Base-by-base conservation (phyloP, 1,284 basidiomycete species). In the Apiotrichum domesticum region DNA sequence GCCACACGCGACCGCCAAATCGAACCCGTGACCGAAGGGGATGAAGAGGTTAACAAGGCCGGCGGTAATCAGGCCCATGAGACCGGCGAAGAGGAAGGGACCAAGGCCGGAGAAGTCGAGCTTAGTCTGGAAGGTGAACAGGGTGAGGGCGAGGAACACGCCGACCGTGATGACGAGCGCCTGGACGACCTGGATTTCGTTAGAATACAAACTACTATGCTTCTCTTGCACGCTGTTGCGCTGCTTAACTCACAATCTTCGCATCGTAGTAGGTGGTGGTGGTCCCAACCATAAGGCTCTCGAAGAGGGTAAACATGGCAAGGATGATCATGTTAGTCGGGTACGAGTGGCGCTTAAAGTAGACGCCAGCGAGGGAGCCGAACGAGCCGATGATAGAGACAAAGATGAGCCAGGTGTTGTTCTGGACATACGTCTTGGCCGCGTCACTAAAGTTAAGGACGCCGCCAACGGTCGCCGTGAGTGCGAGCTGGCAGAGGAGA, bases 81-180 rank as follows among this genome's bases (percentile, higher is more conserved):
- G 61, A 7, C 74, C 72, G 8, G 69, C 69, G 61, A 72, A 72
- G 58, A 75, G 66, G 69, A 74, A 69, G 29, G 74, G 70, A 1
- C 65, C 73, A 32, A 75, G 62, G 21, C 68, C 72, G 43, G 70
- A 70, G 61, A 77, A 77, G 70, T 77, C 75, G 52, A 70, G 70
- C 64, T 76, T 77, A 57, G 74, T 74, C 65, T 78, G 76, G 66
- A 77, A 75, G 6, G 81, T 82, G 70, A 82, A 82, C 34, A 82
- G 67, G 0, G 79, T 79, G 29, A 83, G 73, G 21, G 80, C 81
- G 47, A 77, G 63, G 63, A 82, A 82, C 33, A 81, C 75, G 49
- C 79, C 80, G n/a, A 75, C 68, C 7, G 81, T 82, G 62, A 82
- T 79, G 58, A 80, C 65, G 45, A 82, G 65, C 0, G 82, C 81